Evolutionary conservation across 257 asterid genomes (phyloP), one percentile per base, ranked within the genome.

Genomic region (Paulownia fortunei): DNA sequence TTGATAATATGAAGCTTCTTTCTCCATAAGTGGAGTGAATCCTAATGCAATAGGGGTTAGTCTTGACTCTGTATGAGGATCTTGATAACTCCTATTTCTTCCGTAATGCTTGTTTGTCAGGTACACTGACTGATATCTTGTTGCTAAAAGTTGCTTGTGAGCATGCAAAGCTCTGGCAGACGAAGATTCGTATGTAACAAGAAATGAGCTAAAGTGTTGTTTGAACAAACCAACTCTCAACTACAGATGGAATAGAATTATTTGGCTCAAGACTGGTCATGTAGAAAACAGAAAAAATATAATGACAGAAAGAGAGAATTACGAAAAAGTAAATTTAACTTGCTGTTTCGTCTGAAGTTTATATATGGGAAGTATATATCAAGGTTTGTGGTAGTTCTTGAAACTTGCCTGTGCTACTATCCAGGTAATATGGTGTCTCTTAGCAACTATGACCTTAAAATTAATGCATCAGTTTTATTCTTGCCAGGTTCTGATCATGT

Each of bases 401-500:
- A 30, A 37, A 54, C 27, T 54, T 54, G 60, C 24, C 60, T 54
- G 60, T 54, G 60, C 26, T 44, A 23, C 24, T 23, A 44, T 23
- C 39, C 23, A 24, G 41, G 32, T 24, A 39, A 5, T 15, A 41
- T 36, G 44, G 27, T 63, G 73, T 30, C 11, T 30, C 52, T 21
- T 8, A 4, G 44, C 9, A 54, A 76, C 39, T 68, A 42, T 70
- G 58, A 19, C 16, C 24, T 49, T 6, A 36, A 60, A 54, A 36
- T 32, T 49, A 36, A 19, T 59, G 51, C 41, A 11, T 41, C 47
- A n/a, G 30, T 71, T 18, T 74, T 69, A 21, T 82, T 74, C 63
- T 58, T 78, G 61, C 63, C 85, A 90, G 94, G 91, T 68, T 76
- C 87, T 12, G 83, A 86, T 75, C 83, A 81, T 74, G 89, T 87